Conservation (phyloP, 2,329 filamentous ascomycete species). For the Sclerotinia spermophila region DNA sequence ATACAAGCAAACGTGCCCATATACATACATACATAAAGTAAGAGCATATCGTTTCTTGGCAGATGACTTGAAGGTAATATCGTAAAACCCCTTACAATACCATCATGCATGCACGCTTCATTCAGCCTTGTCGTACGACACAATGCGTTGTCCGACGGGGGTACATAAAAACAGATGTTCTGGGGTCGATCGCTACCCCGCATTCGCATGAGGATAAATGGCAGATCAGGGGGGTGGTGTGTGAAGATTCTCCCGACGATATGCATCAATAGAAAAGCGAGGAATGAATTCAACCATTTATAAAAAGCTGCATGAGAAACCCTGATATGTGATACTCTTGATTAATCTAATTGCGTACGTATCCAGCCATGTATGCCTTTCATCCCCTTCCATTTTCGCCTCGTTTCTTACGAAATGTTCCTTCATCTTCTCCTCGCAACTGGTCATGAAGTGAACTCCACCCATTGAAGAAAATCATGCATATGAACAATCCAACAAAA, state of each 20-base stretch:
- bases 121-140: not conserved
- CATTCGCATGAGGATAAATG: not conserved
- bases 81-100: not conserved
- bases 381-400: too few species aligned
- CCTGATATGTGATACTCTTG: not conserved
- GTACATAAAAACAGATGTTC: not conserved
- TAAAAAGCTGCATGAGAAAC: not conserved
- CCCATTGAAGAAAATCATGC: constrained; percentile 11
- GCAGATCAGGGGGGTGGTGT: not conserved
- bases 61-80: not conserved
- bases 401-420: not conserved
- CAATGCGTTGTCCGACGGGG: not conserved
- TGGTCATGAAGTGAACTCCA: not conserved
- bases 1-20: not conserved
- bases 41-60: not conserved
- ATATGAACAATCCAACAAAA: not conserved
- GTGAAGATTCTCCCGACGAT: not conserved
- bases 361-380: not conserved
- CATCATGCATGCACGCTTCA: not conserved
- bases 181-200: constrained; percentile 5
- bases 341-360: constrained; percentile 5
- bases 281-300: not conserved
- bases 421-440: not conserved
- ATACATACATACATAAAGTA: not conserved
- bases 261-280: not conserved